Evolutionary conservation across 441 rosid genomes (phyloP), one percentile per base, ranked within the genome.

Genomic region (Lepidium campestre): DNA sequence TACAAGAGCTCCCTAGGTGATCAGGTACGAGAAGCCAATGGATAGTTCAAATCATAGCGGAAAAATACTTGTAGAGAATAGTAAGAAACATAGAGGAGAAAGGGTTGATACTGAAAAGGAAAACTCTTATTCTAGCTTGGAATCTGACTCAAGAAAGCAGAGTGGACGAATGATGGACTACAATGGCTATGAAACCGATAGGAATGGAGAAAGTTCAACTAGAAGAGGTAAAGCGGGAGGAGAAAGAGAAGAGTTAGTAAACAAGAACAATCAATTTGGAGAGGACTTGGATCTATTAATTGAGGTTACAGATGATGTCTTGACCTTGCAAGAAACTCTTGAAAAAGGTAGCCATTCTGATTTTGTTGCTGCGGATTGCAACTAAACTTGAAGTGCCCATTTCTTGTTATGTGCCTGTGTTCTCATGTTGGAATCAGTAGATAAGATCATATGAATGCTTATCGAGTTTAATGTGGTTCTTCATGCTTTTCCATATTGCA

Each of bases 51-150:
- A 75, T 75, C 60, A 54, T 56, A 71, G 72, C 61, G 86, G 89
- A 34, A 84, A 82, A 67, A 77, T n/a, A 65, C 61, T 31, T 48
- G 76, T 70, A 44, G 94, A 88, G 75, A 80, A 74, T 66, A 82
- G 83, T 77, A 93, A 88, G 86, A 93, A 89, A 80, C 86, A 72
- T 40, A 89, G 91, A 82, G 96, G 89, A 74, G 96, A 89, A 77
- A 82, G 79, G 79, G 77, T 83, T 76, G 86, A 87, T 79, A 77
- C 81, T 17, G 81, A 84, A 71, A 85, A 87, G 75, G 89, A 88
- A 70, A 86, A 82, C 80, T 93, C 97, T 83, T 87, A 78, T 74
- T 90, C 96, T 79, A 87, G 97, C 79, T 63, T 87, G 76, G 91
- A 85, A 75, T 72, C 97, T 60, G 96, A 90, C 79, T 93, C 89